Conservation (phyloP, 148 eudicot species). For the Rhododendron mucronatum region DNA sequence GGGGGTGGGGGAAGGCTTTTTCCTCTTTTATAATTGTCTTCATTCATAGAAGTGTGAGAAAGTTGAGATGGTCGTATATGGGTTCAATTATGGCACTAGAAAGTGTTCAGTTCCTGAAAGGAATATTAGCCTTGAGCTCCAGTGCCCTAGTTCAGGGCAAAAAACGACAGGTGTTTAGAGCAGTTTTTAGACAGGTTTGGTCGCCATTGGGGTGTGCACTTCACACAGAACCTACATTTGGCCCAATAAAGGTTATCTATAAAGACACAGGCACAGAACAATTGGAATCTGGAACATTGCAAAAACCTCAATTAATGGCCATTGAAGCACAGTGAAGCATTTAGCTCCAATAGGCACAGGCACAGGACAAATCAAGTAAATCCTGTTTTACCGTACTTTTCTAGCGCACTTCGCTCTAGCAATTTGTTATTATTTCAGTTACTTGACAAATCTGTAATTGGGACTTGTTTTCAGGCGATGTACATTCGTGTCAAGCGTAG, state of each 20-base stretch:
- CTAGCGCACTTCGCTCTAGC: not conserved
- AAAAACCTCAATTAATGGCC: not conserved
- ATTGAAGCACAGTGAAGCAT: not conserved
- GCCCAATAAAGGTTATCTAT: not conserved
- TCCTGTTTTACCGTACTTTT: not conserved
- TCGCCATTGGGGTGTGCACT: not conserved
- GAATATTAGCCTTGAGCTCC: not conserved
- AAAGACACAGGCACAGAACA: not conserved
- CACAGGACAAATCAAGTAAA: not conserved
- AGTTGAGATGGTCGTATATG: not conserved
- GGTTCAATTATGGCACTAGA: not conserved
- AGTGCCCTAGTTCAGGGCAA: not conserved
- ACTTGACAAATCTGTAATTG: not conserved
- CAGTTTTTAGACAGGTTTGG: not conserved
- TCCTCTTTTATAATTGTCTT: not conserved
- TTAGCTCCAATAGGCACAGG: not conserved
- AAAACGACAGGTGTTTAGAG: not conserved
- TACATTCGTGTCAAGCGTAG: conserved; percentile 86
- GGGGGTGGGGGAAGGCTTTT: not conserved
- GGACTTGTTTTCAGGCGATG: conserved; percentile 61
- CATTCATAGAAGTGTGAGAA: not conserved
- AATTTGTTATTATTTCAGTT: not conserved
- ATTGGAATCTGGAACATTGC: not conserved
- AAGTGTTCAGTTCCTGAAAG: not conserved
- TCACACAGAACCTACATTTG: not conserved